Base-by-base conservation (phyloP, 2,329 filamentous ascomycete genomes). In the Arthrobotrys entomopaga region DNA sequence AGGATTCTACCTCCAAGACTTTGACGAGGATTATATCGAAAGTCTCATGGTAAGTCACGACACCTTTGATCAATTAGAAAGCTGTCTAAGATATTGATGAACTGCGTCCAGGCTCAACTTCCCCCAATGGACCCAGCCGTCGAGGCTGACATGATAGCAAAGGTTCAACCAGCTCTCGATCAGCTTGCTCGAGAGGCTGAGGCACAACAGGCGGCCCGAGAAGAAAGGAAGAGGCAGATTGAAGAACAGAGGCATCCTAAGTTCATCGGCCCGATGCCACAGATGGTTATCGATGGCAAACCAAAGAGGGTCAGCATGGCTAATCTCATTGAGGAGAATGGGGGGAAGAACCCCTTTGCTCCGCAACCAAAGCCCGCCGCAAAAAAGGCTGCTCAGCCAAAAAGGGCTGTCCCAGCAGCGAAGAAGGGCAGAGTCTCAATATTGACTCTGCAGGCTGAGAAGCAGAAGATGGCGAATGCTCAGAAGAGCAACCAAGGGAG, bases 251-350 rank as follows among this genome's bases (percentile, higher is more conserved):
- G 26, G 10, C 15, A 43, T 15, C 53, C 64, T 1, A 66, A 59
- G 29, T 66, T 66, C 29, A 66, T 59, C 22, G 64, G 64, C 4
- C 64, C 64, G 2, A 19, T 34, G 34, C 64, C 64, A 1, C 64
- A 66, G 20, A 46, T 52, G 3, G 29, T 59, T 15, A 13, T 59
- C 8, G 24, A 20, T 10, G 64, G 64, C 10, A 19, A 66, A 15
- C 58, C 43, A 7, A 66, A 53, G 50, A 49, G 64, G 50, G 54
- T 66, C 10, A 66, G 46, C 46, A 52, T 38, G 11, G 19, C 52
- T 0, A 29, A 29, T 13, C 11, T 52, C 6, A 43, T 46, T 7
- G 29, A 24, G 2, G 34, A 48, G 6, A 50, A 16, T 8, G 20
- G 52, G 4, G 22, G 16, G 8, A 7, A 13, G 2, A 40, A 48